Evolutionary conservation across 2,329 filamentous ascomycete species (phyloP), one percentile per base, ranked within the genome.

Genomic region (Fusarium illudens): DNA sequence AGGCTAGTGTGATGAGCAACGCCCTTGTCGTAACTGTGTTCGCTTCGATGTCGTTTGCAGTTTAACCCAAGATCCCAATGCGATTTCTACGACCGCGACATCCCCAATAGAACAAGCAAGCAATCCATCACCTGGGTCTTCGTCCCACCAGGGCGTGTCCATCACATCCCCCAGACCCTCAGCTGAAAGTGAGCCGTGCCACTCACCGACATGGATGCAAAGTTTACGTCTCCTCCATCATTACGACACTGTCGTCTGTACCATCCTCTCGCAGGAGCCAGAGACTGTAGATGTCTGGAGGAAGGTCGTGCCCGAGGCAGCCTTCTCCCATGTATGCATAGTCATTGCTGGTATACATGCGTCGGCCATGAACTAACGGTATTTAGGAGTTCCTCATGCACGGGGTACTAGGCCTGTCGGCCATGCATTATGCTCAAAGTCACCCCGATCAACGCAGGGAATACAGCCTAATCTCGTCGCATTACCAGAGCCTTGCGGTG

Each of bases 371-470:
- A 22, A 11, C 32, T 30, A n/a, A 19, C 19, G 3, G 1, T 29
- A 4, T 10, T 17, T 48, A 68, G 65, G 60, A 66, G 50, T 68
- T 66, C 12, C 52, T 68, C 1, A 68, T 68, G 65, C 50, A 68
- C 48, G 65, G 65, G 0, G 22, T 68, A 3, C 60, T 68, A 4
- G 57, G 63, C 9, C 25, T 68, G 2, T 68, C 65, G 0, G 65
- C 65, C 1, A 29, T 59, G 4, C 60, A 66, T 20, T 68, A 64
- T 27, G 63, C 65, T 3, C 53, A 56, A 9, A 46, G 32, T 3
- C 54, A 68, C 20, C 63, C 65, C 4, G 44, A 61, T 1, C 29
- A 66, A 13, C 54, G 57, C 27, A 53, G 50, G n/a, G 65, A 68
- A 10, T 68, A 68, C 30, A 17, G 42, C 3, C 22, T 68, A 3